Evolutionary conservation across 306 rosid species (phyloP), one percentile per base, ranked within the genome.

Genomic region (Castanea mollissima): DNA sequence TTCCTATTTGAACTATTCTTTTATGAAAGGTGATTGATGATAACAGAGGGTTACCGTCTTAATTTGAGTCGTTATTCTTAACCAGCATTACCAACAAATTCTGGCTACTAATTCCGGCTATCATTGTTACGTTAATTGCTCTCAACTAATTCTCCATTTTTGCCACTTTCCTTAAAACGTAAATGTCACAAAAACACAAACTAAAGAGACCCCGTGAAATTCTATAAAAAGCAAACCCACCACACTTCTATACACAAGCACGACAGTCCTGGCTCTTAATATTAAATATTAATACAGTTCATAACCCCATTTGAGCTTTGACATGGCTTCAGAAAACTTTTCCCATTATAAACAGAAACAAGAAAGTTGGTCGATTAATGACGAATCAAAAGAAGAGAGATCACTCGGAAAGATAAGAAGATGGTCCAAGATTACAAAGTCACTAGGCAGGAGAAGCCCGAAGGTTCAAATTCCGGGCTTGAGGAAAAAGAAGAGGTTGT

Each of bases 401-500:
- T 77, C 69, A 73, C 81, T 82, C 73, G 85, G 75, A 62, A 89
- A 77, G 38, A 79, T 56, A 69, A 80, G 46, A 75, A 81, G 81
- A 2, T 78, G 87, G 90, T 82, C 80, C 65, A 84, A 78, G 73
- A 67, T 84, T n/a, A 82, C 35, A 69, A 74, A 81, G 64, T 83
- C 84, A 56, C 74, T 76, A 0, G 70, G 89, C 19, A 85, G 87
- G 65, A 87, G 81, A 74, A 76, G 87, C 71, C 85, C 83, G 32
- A 81, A 65, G 87, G 56, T 86, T 73, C 73, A 59, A 49, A 49
- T 83, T 76, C 55, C 3, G 3, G 57, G 77, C 32, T 51, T 81
- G 77, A 81, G 79, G 14, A 79, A 78, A 69, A 84, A 81, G 51
- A 62, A 74, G 5, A 76, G 71, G 78, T 9, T 86, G 44, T n/a